Evolutionary conservation across 768 basidiomycete genomes (phyloP).

Genomic region (Cubamyces sp.): DNA sequence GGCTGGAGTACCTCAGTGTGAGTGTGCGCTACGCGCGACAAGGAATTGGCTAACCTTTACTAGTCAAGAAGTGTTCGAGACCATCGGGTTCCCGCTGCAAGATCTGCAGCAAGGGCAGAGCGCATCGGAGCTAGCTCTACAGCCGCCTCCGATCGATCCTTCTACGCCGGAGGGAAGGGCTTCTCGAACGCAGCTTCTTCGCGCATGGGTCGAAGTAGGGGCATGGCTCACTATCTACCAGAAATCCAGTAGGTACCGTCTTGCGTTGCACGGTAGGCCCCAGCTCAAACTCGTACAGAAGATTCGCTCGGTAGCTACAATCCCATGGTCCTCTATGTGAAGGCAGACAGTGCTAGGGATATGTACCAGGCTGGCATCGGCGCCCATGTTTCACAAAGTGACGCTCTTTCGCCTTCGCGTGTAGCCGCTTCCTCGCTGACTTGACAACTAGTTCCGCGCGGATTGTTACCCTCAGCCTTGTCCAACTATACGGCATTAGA

Average conservation of each 20-base stretch:
- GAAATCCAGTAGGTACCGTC: constrained; percentile 36
- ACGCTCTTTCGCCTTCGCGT: constrained; percentile 28
- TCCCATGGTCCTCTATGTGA: constrained; percentile 35
- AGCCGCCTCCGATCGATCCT: constrained; percentile 59
- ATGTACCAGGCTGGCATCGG: constrained; percentile 76
- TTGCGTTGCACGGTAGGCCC: constrained; percentile 47
- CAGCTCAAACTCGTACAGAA: constrained; percentile 12
- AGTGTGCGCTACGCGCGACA: constrained; percentile 30
- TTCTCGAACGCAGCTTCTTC: constrained; percentile 64
- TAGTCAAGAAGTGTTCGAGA: constrained; percentile 47
- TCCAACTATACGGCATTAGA: constrained; percentile 45
- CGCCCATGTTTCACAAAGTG: constrained; percentile 79
- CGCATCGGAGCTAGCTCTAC: constrained; percentile 50
- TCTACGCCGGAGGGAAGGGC: constrained; percentile 48
- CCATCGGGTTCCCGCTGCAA: constrained; percentile 40
- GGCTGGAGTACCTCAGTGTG: constrained; percentile 69
- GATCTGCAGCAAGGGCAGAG: constrained; percentile 18
- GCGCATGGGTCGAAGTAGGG: constrained; percentile 79
- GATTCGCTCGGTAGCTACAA: constrained; percentile 16
- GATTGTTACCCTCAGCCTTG: constrained; percentile 48
- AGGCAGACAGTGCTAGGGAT: constrained; percentile 63
- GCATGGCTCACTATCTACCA: constrained; percentile 64
- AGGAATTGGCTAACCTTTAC: not conserved
- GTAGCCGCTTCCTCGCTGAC: not conserved
- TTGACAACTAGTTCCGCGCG: constrained; percentile 53